Evolutionary conservation across 192 early-diverging fungal species (phyloP).

Genomic region (Phlyctochytrium planicorne): DNA sequence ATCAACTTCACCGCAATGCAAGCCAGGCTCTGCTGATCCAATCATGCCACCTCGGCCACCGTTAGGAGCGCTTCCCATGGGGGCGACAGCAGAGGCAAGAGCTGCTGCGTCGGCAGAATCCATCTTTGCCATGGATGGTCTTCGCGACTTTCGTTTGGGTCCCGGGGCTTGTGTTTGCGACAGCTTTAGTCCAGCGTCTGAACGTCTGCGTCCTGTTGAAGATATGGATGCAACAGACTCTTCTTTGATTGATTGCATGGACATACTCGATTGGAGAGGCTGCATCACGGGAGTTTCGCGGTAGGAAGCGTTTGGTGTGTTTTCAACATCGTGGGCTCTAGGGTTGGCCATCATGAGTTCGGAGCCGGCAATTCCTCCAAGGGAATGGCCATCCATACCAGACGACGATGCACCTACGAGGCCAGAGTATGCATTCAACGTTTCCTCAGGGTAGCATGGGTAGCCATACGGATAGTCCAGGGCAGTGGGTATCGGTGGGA

Average conservation of each 20-base stretch:
- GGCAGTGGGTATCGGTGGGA: not conserved
- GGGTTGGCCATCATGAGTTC: not conserved
- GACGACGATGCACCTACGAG: not conserved
- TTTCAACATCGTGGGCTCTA: not conserved
- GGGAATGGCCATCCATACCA: not conserved
- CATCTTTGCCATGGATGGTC: not conserved
- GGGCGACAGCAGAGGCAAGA: no score
- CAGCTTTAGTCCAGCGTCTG: not conserved
- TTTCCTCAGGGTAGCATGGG: not conserved
- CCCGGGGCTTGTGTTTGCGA: not conserved
- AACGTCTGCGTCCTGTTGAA: not conserved
- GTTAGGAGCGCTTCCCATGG: no score
- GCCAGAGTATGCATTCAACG: not conserved
- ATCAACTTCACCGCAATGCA: no score
- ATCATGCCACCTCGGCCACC: no score
- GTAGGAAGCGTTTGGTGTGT: not conserved
- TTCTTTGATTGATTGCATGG: no score
- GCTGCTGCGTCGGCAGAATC: no score
- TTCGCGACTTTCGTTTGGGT: not conserved
- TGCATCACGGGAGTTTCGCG: no score
- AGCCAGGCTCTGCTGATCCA: no score
- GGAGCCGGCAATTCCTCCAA: not conserved
- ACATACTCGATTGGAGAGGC: no score
- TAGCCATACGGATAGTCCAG: not conserved
- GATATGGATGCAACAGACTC: not conserved